Percentiles rank a stretch among this genome's conserved stretches.
Conservation (phyloP, 495 filamentous ascomycete genomes). For the Lasiosphaeria ovina region DNA sequence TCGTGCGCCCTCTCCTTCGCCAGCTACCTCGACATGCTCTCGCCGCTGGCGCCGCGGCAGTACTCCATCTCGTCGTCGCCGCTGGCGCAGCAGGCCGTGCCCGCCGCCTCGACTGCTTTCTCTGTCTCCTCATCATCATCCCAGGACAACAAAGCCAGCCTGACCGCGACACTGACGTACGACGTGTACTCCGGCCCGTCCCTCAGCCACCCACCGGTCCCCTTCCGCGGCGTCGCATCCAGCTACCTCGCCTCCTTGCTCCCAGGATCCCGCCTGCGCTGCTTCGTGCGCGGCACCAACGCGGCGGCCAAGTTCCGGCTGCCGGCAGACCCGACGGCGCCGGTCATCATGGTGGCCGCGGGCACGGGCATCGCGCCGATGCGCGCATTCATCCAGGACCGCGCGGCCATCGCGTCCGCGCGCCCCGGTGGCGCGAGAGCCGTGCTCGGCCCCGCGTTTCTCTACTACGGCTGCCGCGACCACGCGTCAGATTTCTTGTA, state of each 20-base stretch:
- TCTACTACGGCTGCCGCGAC: constrained; percentile 58
- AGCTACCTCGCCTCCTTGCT: constrained; percentile 55
- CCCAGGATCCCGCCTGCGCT: constrained; percentile 46
- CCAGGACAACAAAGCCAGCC: constrained; percentile 39
- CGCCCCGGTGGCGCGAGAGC: constrained; percentile 15
- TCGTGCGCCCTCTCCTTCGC: constrained; percentile 46
- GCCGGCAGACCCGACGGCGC: constrained; percentile 51
- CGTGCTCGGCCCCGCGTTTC: constrained; percentile 41
- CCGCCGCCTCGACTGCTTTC: neutral
- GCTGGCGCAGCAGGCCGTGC: constrained; percentile 2
- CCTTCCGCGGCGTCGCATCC: constrained; percentile 53
- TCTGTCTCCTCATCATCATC: constrained; percentile 60
- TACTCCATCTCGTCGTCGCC: constrained; percentile 46
- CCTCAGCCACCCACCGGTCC: constrained; percentile 28
- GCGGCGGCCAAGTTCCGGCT: constrained; percentile 54
- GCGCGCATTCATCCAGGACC: constrained; percentile 63
- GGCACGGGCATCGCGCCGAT: constrained; percentile 60
- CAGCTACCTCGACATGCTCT: constrained; percentile 60
- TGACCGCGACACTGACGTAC: constrained; percentile 58
- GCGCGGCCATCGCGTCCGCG: constrained; percentile 46
- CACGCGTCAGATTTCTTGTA: constrained; percentile 55
- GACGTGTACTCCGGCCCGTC: constrained; percentile 46
- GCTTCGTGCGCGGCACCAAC: constrained; percentile 55
- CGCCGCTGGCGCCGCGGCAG: constrained; percentile 63
- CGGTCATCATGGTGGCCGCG: constrained; percentile 60